phyloP scores from a whole-genome alignment of 176 grass and related monocot species.

The Aechmea fasciata region DNA sequence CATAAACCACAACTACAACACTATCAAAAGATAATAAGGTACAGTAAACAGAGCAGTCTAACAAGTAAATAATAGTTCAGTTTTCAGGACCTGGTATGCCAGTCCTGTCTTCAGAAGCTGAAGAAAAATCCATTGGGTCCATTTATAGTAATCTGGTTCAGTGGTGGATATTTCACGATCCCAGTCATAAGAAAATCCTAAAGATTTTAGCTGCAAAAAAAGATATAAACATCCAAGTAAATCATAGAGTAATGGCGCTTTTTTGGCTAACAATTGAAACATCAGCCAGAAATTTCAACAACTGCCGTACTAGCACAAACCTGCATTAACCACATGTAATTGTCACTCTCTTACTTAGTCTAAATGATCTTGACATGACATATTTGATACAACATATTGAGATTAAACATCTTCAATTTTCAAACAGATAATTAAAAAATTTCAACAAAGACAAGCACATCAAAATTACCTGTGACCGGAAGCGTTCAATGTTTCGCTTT shows the following conservation, averaged over 20 bases:
- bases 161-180: constrained; percentile 91
- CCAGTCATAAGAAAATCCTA: constrained; percentile 99
- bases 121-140: constrained; percentile 99
- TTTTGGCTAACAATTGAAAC: too few species aligned
- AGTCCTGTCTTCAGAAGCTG: constrained; percentile 87
- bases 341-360: neutral
- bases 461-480: constrained; percentile 57
- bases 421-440: neutral
- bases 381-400: neutral
- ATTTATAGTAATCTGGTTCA: constrained; percentile 90
- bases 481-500: constrained; percentile 58
- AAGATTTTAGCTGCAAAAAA: constrained; percentile 64
- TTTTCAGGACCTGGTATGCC: constrained; percentile 74
- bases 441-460: neutral
- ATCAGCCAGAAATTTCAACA: too few species aligned
- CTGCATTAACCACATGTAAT: neutral
- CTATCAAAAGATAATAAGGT: constrained; percentile 30
- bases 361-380: neutral
- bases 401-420: neutral
- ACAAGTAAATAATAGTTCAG: constrained; percentile 21
- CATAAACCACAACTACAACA: constrained; percentile 49
- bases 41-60: constrained; percentile 19
- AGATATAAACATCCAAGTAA: neutral
- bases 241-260: neutral
- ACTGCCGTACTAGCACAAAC: neutral